Evolutionary conservation across 495 filamentous ascomycete genomes (phyloP), one percentile per base, ranked within the genome.

Genomic region (Beverwykella pulmonaria): DNA sequence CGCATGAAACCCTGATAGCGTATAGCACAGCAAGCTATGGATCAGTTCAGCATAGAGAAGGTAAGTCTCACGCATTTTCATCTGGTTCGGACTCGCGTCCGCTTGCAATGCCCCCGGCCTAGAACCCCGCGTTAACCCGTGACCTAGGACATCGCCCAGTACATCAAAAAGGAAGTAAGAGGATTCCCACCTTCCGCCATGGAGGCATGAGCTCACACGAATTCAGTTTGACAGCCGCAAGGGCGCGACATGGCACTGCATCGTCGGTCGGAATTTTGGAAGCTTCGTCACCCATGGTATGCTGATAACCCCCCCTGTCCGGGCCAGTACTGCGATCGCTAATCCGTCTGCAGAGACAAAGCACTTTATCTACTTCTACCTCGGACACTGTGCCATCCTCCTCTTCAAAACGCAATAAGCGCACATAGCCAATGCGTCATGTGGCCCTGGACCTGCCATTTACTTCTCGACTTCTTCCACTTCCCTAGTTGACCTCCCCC

Each of bases 301-400:
- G 83, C 54, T 29, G n/a, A 1, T 27, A 23, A 10, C 19, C 36
- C 26, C 23, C 20, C 22, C 17, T 15, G n/a, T 27, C 30, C 36
- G 0, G 29, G 10, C 46, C 70, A 29, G 52, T 26, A 30, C n/a
- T 23, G 27, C 12, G 17, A n/a, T 22, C 20, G 34, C 36, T 65
- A 19, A 61, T 25, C 52, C 10, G 0, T 19, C 14, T 23, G 3
- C 80, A 97, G 93, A 99, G 77, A 97, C 94, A 44, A 97, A 97
- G 80, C 94, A 99, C 79, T 99, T 99, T 82, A 97, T 98, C 76
- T 99, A 99, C 82, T 99, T 99, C 84, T 98, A 98, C 80, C 90
- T 98, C 64, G 94, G 94, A 53, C 94, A 97, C 83, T 97, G 91
- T 77, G 94, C 94, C 20, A 97, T 99, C 73, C 88, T 99, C 47